Percentiles rank a stretch among this genome's conserved stretches.
Evolutionary conservation across 805 yeast genomes (phyloP).

Genomic region (Spathaspora passalidarum): DNA sequence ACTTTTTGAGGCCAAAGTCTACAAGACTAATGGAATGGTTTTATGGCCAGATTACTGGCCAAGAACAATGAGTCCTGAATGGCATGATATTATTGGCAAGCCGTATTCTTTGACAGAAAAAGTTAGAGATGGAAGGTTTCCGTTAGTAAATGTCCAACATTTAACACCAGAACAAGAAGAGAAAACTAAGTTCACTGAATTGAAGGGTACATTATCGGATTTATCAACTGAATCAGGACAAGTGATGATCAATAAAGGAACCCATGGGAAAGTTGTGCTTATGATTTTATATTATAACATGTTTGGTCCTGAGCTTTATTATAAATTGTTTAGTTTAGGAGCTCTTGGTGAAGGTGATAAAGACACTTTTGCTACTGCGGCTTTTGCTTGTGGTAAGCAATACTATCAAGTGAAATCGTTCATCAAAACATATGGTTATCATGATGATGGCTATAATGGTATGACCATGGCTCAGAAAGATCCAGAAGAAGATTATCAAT

Average conservation of each 20-base stretch:
- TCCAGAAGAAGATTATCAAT: constrained; percentile 23
- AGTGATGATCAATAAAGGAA: constrained; percentile 55
- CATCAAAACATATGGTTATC: constrained; percentile 14
- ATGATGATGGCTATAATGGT: constrained; percentile 25
- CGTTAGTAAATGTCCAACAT: constrained; percentile 31
- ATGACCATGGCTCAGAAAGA: constrained; percentile 30
- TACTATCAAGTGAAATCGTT: constrained; percentile 17
- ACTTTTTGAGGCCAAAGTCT: constrained; percentile 44
- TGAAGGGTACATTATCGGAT: constrained; percentile 56
- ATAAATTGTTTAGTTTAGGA: constrained; percentile 66
- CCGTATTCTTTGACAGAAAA: constrained; percentile 12
- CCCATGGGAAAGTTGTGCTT: constrained; percentile 55
- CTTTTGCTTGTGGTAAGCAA: constrained; percentile 20
- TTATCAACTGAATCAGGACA: constrained; percentile 71
- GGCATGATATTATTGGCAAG: constrained; percentile 41
- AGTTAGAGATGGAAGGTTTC: constrained; percentile 29
- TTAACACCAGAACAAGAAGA: constrained; percentile 32
- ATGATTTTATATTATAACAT: constrained; percentile 63
- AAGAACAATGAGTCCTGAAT: constrained; percentile 59
- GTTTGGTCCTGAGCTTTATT: constrained; percentile 62
- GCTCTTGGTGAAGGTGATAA: constrained; percentile 78
- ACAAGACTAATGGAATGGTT: constrained; percentile 46
- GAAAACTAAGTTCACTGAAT: constrained; percentile 26
- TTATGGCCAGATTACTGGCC: constrained; percentile 74
- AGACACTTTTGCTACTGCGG: constrained; percentile 71